Evolutionary conservation across 148 eudicot genomes (phyloP).

Genomic region (Rhododendron ovatum): DNA sequence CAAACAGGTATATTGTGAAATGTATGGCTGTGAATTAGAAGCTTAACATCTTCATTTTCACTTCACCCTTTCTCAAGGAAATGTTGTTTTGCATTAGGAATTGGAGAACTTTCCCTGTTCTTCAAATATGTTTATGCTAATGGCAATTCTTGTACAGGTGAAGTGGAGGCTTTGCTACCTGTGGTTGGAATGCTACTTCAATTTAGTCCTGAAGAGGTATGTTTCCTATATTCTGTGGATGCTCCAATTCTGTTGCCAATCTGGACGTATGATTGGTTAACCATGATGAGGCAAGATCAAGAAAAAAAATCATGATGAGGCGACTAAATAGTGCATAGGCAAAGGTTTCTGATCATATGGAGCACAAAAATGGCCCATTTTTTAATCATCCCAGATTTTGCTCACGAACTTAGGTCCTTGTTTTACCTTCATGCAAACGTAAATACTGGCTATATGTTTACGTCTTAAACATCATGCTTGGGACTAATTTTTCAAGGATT

Average conservation of each 20-base stretch:
- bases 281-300: not conserved
- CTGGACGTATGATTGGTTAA: not conserved
- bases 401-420: not conserved
- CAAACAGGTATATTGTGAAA: constrained; percentile 64
- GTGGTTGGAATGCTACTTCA: constrained; percentile 97
- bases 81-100: not conserved
- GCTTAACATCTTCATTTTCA: not conserved
- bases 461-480: not conserved
- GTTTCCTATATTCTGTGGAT: constrained; percentile 12
- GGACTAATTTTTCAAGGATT: not conserved
- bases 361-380: not conserved
- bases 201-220: constrained; percentile 98
- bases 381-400: not conserved
- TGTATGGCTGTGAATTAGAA: not conserved
- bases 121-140: not conserved
- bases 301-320: not conserved
- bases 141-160: constrained; percentile 46
- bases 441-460: not conserved
- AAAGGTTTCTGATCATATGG: not conserved
- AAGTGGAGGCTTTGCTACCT: constrained; percentile 91
- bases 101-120: not conserved
- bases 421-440: not conserved
- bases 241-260: not conserved
- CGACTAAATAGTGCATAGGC: not conserved
- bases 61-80: not conserved